Evolutionary conservation across 1,139 yeast species (phyloP), one percentile per base, ranked within the genome.

Genomic region (Candida tetrigidarum): DNA sequence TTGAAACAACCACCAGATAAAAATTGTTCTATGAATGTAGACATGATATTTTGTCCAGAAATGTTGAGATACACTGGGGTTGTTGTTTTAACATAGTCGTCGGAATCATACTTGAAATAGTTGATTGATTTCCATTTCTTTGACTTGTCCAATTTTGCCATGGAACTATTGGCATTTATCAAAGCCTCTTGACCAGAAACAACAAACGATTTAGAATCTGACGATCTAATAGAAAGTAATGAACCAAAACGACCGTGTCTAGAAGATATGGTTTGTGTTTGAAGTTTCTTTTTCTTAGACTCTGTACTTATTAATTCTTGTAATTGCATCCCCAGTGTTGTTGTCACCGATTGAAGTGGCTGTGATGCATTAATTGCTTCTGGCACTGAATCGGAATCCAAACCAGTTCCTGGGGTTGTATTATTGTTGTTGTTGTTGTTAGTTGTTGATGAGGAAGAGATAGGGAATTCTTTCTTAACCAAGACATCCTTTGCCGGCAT

Each of bases 161-260:
- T 65, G 0, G 89, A 70, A 18, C 56, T 50, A 25, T 70, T 70
- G 3, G 78, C 71, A 39, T 75, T 71, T 12, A 71, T 57, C 8
- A 86, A 60, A 2, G 85, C 89, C 50, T 81, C 82, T 52, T 88
- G 92, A 4, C 97, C 96, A 1, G 96, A 82, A 8, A 74, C 64
- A 0, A 90, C 81, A 12, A 89, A 81, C 22, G 88, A 67, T 37
- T 86, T 73, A 7, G 77, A 79, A 47, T 77, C 74, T 45, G 78
- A 80, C 11, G 76, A 72, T 49, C 84, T 81, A 25, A 91, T 74
- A 1, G 96, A 84, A 9, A 91, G 64, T 52, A 92, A 70, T 0
- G 98, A 84, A 1, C 99, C 99, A 68, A 93, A 93, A 36, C 96
- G 76, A 3, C 96, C 93, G 59, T 93, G 99, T 43, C 99, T 76